Evolutionary conservation across 768 basidiomycete genomes (phyloP), one percentile per base, ranked within the genome.

Genomic region (Dendrothele bispora): DNA sequence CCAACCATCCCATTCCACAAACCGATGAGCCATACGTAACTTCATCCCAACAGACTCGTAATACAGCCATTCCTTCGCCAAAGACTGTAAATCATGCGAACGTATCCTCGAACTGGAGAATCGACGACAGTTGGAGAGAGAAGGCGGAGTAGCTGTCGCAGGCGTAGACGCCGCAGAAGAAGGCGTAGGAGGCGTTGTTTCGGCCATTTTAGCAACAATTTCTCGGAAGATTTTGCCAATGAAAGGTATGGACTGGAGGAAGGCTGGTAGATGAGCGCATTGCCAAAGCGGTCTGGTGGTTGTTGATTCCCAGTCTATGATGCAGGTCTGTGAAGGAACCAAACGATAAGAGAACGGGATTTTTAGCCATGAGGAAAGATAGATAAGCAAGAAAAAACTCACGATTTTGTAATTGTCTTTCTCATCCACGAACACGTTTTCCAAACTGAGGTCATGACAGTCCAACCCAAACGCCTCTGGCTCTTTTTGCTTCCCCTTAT

Each of bases 291-390:
- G 91, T 12, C 91, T 77, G 7, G 84, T 89, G 10, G 88, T 89
- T n/a, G 90, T 91, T 14, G 90, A 88, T 61, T 93, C 90, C 90
- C 88, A 91, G 56, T 93, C 91, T 34, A 93, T 92, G 49, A 93
- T 79, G 57, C 88, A 88, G 1, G 88, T 88, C 91, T 93, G 58
- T 8, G 46, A 2, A 30, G 26, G 40, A 5, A 18, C n/a, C 14
- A 26, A 53, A 10, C 30, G 17, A 17, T 10, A 10, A 17, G 5
- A 41, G 24, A 12, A 53, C 35, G 11, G 47, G 37, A 40, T 39
- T 50, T 41, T 48, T n/a, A 46, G 51, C 49, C 55, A 37, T 50
- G 36, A 20, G 51, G 43, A 25, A 5, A 18, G 18, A 18, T 27
- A n/a, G 17, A 42, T 18, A 18, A 37, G 39, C 29, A 45, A 51